These are phyloP conservation scores for Boehmeria nivea DNA, from an alignment of 306 rosid genomes.

Conservation along the genomic window DNA sequence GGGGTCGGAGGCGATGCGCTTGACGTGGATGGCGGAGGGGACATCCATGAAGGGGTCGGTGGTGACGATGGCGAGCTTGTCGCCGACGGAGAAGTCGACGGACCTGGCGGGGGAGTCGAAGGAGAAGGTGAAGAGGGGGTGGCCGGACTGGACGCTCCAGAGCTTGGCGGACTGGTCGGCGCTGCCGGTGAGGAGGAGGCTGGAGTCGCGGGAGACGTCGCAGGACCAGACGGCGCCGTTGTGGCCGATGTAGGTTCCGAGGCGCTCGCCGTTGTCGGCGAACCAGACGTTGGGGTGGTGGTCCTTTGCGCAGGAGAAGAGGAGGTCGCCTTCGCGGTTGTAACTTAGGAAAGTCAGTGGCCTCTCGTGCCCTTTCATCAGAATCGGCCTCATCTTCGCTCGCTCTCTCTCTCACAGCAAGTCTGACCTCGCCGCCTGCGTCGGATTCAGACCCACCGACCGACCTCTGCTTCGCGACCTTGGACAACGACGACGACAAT, in stretches of 20 bases:
- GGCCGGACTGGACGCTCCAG: slow-evolving; percentile 78
- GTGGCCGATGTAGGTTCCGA: slow-evolving; percentile 85
- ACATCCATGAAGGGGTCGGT: slow-evolving; percentile 74
- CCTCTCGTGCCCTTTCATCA: slow-evolving; percentile 99
- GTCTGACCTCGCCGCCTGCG: no score
- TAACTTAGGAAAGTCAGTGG: slow-evolving; percentile 82
- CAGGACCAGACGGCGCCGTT: slow-evolving; percentile 98
- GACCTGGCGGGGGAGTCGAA: slow-evolving; percentile 72
- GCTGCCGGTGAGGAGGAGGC: slow-evolving; percentile 50
- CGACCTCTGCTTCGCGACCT: no score
- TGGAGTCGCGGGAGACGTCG: slow-evolving; percentile 67
- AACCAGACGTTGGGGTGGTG: slow-evolving; percentile 89
- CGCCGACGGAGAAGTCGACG: slow-evolving; percentile 65
- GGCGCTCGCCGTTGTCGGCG: slow-evolving; percentile 93
- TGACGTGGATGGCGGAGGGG: slow-evolving; percentile 72
- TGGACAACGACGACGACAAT: no score
- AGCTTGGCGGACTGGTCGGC: slow-evolving; percentile 78
- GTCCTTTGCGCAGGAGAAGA: slow-evolving; percentile 86
- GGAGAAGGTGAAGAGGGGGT: slow-evolving; percentile 60
- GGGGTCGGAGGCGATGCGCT: slow-evolving; percentile 49
- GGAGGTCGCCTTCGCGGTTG: slow-evolving; percentile 86
- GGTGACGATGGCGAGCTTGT: slow-evolving; percentile 55
- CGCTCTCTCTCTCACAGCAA: no score
- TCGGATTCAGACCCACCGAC: no score
- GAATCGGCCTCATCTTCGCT: slow-evolving; percentile 70